phyloP scores from a whole-genome alignment of 805 yeast species.

The Aciculoconidium aculeatum region DNA sequence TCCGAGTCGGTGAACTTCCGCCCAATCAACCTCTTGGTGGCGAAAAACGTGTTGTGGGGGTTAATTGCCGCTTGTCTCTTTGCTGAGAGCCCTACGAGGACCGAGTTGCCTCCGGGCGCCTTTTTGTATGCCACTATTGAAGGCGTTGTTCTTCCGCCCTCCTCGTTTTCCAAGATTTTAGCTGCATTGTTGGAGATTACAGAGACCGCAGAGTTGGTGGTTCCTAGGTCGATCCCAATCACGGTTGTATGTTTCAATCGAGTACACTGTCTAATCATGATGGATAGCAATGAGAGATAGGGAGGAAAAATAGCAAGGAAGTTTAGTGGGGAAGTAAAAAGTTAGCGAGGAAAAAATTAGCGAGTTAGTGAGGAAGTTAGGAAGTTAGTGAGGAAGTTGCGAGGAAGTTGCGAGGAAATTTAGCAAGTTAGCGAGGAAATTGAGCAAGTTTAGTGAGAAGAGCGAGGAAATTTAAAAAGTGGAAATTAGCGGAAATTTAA shows the following conservation, averaged over 20 bases:
- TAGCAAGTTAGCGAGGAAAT: too few relatives aligned
- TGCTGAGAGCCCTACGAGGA: slow-evolving; percentile 63
- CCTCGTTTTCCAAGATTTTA: slow-evolving; percentile 66
- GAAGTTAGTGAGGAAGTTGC: too few relatives aligned
- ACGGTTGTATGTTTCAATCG: slow-evolving; percentile 27
- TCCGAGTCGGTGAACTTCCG: slow-evolving; percentile 62
- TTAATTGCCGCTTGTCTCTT: slow-evolving; percentile 73
- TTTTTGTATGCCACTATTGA: slow-evolving; percentile 66
- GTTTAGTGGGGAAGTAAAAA: too few relatives aligned
- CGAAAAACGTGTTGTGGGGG: slow-evolving; percentile 73
- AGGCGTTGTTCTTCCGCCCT: slow-evolving; percentile 77
- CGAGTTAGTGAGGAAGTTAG: too few relatives aligned
- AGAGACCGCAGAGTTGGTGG: slow-evolving; percentile 85
- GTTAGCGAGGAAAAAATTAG: too few relatives aligned
- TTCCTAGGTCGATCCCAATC: slow-evolving; percentile 79
- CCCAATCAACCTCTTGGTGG: slow-evolving; percentile 79
- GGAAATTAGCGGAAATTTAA: too few relatives aligned
- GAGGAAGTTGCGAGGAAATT: too few relatives aligned
- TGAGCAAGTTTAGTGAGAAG: too few relatives aligned
- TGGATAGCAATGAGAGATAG: too few relatives aligned
- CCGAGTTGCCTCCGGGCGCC: slow-evolving; percentile 6
- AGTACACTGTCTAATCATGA: too few relatives aligned
- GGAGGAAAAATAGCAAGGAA: too few relatives aligned
- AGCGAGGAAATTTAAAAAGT: too few relatives aligned
- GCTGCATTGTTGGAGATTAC: slow-evolving; percentile 60